Evolutionary conservation across 768 basidiomycete species (phyloP).

Genomic region (Tremella mesenterica): DNA sequence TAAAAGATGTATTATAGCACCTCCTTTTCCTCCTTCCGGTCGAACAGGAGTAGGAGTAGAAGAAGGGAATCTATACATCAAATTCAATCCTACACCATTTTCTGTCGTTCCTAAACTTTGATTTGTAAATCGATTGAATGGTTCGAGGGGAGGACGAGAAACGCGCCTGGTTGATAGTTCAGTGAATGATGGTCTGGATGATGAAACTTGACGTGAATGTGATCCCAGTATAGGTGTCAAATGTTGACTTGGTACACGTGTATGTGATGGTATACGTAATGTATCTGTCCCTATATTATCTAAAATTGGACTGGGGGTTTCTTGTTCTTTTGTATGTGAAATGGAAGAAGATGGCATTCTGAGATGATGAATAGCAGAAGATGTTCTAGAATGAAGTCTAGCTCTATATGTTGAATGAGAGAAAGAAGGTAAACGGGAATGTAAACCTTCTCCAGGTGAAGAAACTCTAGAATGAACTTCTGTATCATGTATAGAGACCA

Average conservation of each 20-base stretch:
- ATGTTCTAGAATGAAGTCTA: not conserved
- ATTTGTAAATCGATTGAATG: slow-evolving; percentile 4
- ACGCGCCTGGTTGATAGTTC: slow-evolving; percentile 23
- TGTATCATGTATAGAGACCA: slow-evolving; percentile 6
- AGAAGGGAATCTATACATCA: slow-evolving; percentile 27
- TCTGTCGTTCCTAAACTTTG: not conserved
- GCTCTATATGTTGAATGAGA: slow-evolving; percentile 14
- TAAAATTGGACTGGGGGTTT: not conserved
- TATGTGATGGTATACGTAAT: not conserved
- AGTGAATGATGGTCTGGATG: slow-evolving; percentile 23
- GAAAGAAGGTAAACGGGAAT: slow-evolving; percentile 6
- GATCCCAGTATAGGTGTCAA: not conserved
- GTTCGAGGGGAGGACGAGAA: slow-evolving; percentile 17
- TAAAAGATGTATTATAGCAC: slow-evolving; percentile 34
- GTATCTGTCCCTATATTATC: not conserved
- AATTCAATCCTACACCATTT: not conserved
- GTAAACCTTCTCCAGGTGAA: slow-evolving; percentile 8
- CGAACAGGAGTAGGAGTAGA: slow-evolving; percentile 13
- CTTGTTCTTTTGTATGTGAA: not conserved
- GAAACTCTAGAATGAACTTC: slow-evolving; percentile 11
- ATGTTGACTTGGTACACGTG: slow-evolving; percentile 16
- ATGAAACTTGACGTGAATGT: not conserved
- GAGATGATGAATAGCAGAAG: not conserved
- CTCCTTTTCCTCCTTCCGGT: slow-evolving; percentile 7
- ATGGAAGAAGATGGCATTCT: not conserved